These are phyloP conservation scores for Fusarium austroafricanum DNA, from an alignment of 2,329 filamentous ascomycete genomes.

Conservation along the genomic window DNA sequence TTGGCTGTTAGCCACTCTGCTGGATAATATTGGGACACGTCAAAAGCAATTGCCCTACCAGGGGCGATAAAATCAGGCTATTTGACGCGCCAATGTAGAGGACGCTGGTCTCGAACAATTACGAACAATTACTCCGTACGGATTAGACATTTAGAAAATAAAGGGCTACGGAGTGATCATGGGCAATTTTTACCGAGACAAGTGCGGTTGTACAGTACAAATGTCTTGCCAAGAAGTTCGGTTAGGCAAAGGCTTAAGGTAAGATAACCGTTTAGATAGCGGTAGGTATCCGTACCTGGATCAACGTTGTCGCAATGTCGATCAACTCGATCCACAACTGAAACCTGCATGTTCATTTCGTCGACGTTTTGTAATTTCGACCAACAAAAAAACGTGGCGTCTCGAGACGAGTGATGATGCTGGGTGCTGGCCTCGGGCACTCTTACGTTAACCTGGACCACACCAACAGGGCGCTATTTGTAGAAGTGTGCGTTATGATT, in stretches of 20 bases:
- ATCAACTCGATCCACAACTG: background rate
- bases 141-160: background rate
- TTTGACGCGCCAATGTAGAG: background rate
- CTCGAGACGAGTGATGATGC: background rate
- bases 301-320: background rate
- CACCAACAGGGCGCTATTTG: background rate
- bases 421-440: background rate
- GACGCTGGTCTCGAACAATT: background rate
- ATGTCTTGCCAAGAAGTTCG: background rate
- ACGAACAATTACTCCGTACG: too few species aligned
- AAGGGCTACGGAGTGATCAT: background rate
- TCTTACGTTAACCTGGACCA: background rate
- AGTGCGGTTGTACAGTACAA: background rate
- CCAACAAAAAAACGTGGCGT: background rate
- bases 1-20: background rate
- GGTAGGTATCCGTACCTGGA: too few species aligned
- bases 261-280: background rate
- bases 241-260: background rate
- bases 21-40: slow-evolving; percentile 1
- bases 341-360: background rate
- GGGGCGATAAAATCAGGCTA: background rate
- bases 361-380: background rate
- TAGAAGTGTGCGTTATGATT: background rate
- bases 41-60: background rate
- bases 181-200: background rate